These are phyloP conservation scores for Kazachstania africana DNA, from an alignment of 805 yeast genomes.

Conservation along the genomic window DNA sequence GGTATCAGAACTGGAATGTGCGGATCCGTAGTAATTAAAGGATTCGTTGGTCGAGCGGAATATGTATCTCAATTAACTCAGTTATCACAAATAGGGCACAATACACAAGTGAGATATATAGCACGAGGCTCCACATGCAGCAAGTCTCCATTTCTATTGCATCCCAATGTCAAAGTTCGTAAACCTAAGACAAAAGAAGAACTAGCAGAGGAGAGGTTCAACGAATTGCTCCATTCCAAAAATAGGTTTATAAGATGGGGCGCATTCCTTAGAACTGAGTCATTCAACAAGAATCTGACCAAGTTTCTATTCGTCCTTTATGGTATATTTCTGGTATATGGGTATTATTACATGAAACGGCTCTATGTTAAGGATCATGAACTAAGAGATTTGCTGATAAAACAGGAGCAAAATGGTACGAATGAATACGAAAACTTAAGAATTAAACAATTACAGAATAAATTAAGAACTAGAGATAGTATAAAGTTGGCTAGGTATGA, in stretches of 20 bases:
- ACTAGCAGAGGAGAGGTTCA: conserved; percentile 23
- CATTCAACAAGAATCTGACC: conserved; percentile 52
- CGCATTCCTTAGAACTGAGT: conserved; percentile 40
- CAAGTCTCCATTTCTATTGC: too few species aligned
- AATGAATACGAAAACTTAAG: conserved; percentile 56
- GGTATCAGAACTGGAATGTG: too few species aligned
- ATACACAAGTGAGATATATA: too few species aligned
- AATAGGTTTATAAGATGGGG: conserved; percentile 37
- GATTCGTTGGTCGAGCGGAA: too few species aligned
- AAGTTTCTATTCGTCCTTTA: conserved; percentile 53
- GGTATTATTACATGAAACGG: conserved; percentile 55
- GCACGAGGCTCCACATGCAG: too few species aligned
- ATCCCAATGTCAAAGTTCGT: not conserved
- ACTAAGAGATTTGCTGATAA: conserved; percentile 31
- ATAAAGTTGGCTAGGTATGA: conserved; percentile 49
- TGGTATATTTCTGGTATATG: conserved; percentile 42
- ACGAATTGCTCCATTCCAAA: conserved; percentile 26
- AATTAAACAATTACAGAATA: conserved; percentile 47
- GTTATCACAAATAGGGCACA: too few species aligned
- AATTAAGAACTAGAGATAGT: conserved; percentile 52
- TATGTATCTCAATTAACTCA: too few species aligned
- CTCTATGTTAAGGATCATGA: conserved; percentile 55
- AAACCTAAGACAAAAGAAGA: conserved; percentile 24
- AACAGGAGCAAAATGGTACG: conserved; percentile 25
- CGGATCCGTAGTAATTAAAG: too few species aligned